These are phyloP conservation scores for Candida insectorum DNA, from an alignment of 805 yeast genomes.

Conservation along the genomic window DNA sequence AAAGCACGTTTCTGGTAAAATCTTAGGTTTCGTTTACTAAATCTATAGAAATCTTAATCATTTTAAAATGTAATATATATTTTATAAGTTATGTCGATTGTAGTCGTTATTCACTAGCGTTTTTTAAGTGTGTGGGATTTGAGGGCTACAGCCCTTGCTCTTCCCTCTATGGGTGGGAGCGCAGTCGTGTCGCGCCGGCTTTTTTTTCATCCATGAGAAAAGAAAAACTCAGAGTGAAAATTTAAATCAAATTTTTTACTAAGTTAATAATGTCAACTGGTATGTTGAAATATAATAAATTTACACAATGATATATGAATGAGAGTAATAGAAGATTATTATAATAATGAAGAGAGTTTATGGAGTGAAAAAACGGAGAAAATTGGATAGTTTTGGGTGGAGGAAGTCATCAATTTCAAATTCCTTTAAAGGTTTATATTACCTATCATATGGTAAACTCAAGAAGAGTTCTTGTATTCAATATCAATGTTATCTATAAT, in stretches of 20 bases:
- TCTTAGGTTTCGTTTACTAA: slow-evolving; percentile 96
- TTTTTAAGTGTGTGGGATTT: not conserved
- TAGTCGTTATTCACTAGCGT: too few relatives aligned
- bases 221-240: slow-evolving; percentile 11
- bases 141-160: slow-evolving; percentile 11
- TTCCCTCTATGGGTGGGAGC: too few relatives aligned
- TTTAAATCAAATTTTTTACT: slow-evolving; percentile 12
- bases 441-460: too few relatives aligned
- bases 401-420: too few relatives aligned
- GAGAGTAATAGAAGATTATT: not conserved
- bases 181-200: slow-evolving; percentile 7
- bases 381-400: too few relatives aligned
- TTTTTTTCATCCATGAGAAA: slow-evolving; percentile 1
- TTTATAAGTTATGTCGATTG: not conserved
- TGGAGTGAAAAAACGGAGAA: too few relatives aligned
- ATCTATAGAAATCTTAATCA: slow-evolving; percentile 9
- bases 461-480: too few relatives aligned
- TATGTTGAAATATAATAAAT: too few relatives aligned
- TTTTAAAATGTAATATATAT: slow-evolving; percentile 9
- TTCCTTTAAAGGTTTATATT: too few relatives aligned
- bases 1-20: slow-evolving; percentile 99
- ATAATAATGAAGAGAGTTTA: not conserved
- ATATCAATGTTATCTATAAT: too few relatives aligned
- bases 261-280: slow-evolving; percentile 32
- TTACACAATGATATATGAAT: too few relatives aligned